These are phyloP conservation scores for Aspergillus sp. DNA, from an alignment of 2,329 filamentous ascomycete species.

Conservation along the genomic window DNA sequence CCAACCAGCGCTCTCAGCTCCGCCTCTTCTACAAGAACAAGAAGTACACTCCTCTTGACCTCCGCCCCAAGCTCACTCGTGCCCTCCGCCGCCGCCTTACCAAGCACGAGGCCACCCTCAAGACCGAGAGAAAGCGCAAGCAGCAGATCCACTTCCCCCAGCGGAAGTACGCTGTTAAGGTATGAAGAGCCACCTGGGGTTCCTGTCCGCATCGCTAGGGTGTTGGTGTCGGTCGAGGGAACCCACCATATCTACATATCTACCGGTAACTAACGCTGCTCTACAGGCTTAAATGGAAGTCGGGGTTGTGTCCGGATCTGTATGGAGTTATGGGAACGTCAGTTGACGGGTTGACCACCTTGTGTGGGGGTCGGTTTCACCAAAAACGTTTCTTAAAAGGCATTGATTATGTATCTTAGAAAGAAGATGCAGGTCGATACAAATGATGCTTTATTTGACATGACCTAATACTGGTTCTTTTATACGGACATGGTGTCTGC, in stretches of 20 bases:
- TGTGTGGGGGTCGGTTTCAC: slow-evolving; percentile 28
- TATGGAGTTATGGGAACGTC: slow-evolving; percentile 36
- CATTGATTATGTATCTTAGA: slow-evolving; percentile 41
- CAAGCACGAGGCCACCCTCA: slow-evolving; percentile 79
- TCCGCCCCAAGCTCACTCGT: slow-evolving; percentile 96
- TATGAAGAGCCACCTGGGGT: slow-evolving; percentile 41
- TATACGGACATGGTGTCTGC: neutral
- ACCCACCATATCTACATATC: too few species aligned
- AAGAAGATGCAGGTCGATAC: slow-evolving; percentile 35
- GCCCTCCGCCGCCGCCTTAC: slow-evolving; percentile 95
- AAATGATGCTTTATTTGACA: slow-evolving; percentile 38
- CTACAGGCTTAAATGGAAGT: slow-evolving; percentile 30
- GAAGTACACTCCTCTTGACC: slow-evolving; percentile 98
- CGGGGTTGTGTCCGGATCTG: slow-evolving; percentile 28
- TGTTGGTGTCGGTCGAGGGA: too few species aligned
- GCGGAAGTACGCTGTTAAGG: slow-evolving; percentile 99
- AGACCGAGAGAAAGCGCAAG: slow-evolving; percentile 96
- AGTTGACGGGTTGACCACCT: slow-evolving; percentile 29
- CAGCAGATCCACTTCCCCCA: slow-evolving; percentile 92
- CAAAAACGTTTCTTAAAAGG: slow-evolving; percentile 28
- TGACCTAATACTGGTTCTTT: slow-evolving; percentile 19
- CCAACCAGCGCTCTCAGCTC: slow-evolving; percentile 97
- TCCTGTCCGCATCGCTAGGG: too few species aligned
- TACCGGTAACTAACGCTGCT: slow-evolving; percentile 5
- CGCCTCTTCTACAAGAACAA: slow-evolving; percentile 99